Evolutionary conservation across 371 early-diverging fungal species (phyloP), one percentile per base, ranked within the genome.

Genomic region (Actinomucor elegans): DNA sequence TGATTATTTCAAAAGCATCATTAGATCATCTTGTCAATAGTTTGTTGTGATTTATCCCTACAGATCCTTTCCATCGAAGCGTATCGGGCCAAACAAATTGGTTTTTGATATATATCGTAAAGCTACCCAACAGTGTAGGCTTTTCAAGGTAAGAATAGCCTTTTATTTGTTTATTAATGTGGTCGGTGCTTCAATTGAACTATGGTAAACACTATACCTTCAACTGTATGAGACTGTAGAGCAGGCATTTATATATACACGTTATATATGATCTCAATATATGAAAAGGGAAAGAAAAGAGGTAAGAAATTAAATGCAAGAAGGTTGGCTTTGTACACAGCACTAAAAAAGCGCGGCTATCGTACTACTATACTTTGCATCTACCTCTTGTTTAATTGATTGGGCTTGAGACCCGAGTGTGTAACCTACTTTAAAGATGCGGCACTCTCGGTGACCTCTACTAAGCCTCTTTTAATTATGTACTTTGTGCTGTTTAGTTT

Each of bases 1-100:
- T 23, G 21, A 14, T 5, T 31, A 5, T 34, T n/a, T 31, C 11
- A 27, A 32, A 46, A 7, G 24, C 24, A 3, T 14, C 18, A 12
- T 18, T 15, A 18, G 28, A 20, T 15, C 24, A 10, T 32, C n/a
- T 21, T 17, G 5, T 12, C 6, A 11, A 2, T 33, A 31, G 11
- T 23, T 52, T 9, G 4, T 8, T 23, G 7, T 28, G 0, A 20
- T 34, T 42, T 33, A 34, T 27, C 36, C 56, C 59, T 57, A 75
- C 75, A n/a, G 71, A 71, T 42, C 71, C 75, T 43, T 59, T 62
- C 71, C 75, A 75, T 18, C 71, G 61, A 44, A 75, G 48, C 7
- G 60, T 58, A 55, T 75, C 75, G n/a, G 75, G 75, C 63, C 70
- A 69, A 17, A 23, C 46, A 24, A 48, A 40, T 32, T 60, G 59